phyloP scores from a whole-genome alignment of 2,329 filamentous ascomycete species.

The Ambrosiella xylebori region DNA sequence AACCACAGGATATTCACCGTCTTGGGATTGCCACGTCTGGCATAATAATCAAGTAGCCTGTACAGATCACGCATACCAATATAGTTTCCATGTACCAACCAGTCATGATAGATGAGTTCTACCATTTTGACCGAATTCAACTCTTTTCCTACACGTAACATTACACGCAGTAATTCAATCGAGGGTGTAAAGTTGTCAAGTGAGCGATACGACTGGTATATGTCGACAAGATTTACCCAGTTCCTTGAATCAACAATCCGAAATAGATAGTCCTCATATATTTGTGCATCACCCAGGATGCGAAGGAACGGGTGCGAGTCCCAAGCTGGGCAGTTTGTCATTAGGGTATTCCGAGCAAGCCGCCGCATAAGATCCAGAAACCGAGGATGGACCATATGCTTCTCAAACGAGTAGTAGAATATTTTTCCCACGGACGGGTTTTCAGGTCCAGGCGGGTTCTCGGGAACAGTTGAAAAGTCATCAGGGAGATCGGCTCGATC shows the following conservation, averaged over 20 bases:
- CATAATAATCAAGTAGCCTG: slow-evolving; percentile 7
- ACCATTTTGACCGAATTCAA: not conserved
- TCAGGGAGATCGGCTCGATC: not conserved
- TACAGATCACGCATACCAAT: not conserved
- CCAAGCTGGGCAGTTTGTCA: slow-evolving; percentile 4
- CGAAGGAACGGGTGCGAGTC: slow-evolving; percentile 2
- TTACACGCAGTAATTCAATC: not conserved
- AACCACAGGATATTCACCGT: slow-evolving; percentile 9
- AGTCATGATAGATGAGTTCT: slow-evolving; percentile 4
- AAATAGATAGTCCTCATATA: slow-evolving; percentile 5
- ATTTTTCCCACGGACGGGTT: slow-evolving; percentile 7
- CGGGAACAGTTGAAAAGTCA: slow-evolving; percentile 3
- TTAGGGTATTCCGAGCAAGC: slow-evolving; percentile 1
- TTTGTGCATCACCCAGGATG: not conserved
- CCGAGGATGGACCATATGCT: slow-evolving; percentile 1
- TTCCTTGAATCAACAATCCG: not conserved
- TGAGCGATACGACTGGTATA: slow-evolving; percentile 1
- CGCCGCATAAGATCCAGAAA: slow-evolving; percentile 9
- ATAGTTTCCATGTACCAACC: not conserved
- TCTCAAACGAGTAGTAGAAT: slow-evolving; percentile 7
- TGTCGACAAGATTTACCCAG: not conserved
- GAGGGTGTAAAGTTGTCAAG: slow-evolving; percentile 1
- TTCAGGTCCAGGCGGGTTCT: not conserved
- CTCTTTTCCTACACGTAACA: not conserved
- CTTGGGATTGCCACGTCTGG: slow-evolving; percentile 7